Percentiles rank a stretch among this genome's conserved stretches.
Evolutionary conservation across 148 eudicot species (phyloP).

Genomic region (Chenopodium formosanum): DNA sequence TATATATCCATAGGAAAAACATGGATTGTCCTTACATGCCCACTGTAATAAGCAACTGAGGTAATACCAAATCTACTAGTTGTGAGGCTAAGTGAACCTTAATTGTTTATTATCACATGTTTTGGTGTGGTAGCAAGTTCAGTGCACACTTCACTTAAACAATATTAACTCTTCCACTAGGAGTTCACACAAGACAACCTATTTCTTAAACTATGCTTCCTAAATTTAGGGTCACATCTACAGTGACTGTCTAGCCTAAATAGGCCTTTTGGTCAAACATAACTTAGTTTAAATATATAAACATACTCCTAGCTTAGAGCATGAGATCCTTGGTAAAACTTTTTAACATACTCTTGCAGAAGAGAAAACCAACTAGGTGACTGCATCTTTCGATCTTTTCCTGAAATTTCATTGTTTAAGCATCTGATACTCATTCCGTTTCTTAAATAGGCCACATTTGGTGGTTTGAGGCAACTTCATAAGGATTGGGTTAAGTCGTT

Average conservation of each 20-base stretch:
- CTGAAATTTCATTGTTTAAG: neutral
- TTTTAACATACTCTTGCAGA: neutral
- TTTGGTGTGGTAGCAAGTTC: constrained; percentile 20
- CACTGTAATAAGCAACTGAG: constrained; percentile 1
- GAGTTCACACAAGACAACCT: constrained; percentile 13
- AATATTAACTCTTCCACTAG: neutral
- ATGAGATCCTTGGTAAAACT: neutral
- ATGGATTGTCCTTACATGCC: constrained; percentile 9
- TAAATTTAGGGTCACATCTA: constrained; percentile 13
- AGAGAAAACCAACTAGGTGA: neutral
- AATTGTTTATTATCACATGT: constrained; percentile 36
- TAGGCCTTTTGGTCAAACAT: neutral
- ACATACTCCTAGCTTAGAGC: neutral
- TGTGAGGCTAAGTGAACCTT: neutral
- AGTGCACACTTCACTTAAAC: neutral
- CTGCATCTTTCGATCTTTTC: too few species aligned
- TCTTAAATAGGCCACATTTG: neutral
- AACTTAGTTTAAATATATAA: neutral
- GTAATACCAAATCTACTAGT: neutral
- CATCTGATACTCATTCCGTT: neutral
- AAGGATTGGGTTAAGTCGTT: too few species aligned
- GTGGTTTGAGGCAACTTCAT: neutral
- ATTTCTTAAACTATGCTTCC: constrained; percentile 19
- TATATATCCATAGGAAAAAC: constrained; percentile 7
- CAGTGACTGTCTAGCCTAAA: constrained; percentile 7